phyloP scores from a whole-genome alignment of 306 rosid genomes.

The Lagenaria siceraria region DNA sequence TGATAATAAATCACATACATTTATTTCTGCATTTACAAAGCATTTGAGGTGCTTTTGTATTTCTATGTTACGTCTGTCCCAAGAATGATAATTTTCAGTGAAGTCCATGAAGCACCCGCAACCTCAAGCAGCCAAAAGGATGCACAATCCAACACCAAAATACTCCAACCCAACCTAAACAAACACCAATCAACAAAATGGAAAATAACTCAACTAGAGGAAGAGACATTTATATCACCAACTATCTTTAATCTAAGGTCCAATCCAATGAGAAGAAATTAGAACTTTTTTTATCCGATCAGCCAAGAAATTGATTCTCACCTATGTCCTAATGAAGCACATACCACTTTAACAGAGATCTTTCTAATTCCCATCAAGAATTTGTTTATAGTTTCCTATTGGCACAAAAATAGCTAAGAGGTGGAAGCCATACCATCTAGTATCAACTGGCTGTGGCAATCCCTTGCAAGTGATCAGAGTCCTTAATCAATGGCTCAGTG shows the following conservation, averaged over 20 bases:
- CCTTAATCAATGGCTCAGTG: constrained; percentile 28
- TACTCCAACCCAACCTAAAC: neutral
- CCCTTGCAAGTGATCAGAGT: constrained; percentile 7
- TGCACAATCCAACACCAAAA: neutral
- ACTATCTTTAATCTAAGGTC: constrained; percentile 34
- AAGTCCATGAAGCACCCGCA: neutral
- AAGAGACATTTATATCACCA: constrained; percentile 25
- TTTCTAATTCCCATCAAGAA: neutral
- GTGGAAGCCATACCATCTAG: neutral
- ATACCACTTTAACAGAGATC: neutral
- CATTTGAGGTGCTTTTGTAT: neutral
- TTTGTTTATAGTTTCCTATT: neutral
- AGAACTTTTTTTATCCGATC: neutral
- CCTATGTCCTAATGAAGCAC: neutral
- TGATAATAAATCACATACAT: too few relatives aligned
- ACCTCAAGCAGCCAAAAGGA: neutral
- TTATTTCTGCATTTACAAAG: neutral
- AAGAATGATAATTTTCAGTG: neutral
- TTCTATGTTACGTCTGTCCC: neutral
- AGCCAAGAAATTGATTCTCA: neutral
- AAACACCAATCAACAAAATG: neutral
- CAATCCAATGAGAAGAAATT: neutral
- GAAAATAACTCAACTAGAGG: neutral
- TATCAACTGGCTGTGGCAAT: neutral
- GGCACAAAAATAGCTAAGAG: neutral